Conservation (phyloP, 306 rosid species). For the Quercus bicolor region DNA sequence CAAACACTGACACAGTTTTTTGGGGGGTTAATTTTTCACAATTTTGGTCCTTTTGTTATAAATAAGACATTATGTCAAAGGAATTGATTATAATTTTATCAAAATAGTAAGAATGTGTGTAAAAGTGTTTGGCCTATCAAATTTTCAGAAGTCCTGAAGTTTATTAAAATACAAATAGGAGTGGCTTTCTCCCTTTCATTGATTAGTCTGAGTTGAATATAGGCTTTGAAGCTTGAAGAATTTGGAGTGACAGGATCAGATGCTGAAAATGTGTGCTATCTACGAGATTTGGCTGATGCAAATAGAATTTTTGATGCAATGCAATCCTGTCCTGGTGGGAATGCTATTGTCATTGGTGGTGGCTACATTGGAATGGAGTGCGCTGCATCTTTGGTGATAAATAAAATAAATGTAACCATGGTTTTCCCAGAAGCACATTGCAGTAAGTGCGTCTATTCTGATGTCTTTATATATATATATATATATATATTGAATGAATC, state of each 20-base stretch:
- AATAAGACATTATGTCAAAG: not conserved
- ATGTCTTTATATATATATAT: no score
- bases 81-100: not conserved
- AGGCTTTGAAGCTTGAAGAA: constrained; percentile 95
- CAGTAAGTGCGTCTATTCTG: constrained; percentile 51
- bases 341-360: constrained; percentile 96
- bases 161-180: not conserved
- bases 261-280: constrained; percentile 90
- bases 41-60: not conserved
- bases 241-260: constrained; percentile 93
- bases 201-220: constrained; percentile 8
- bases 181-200: not conserved
- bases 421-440: constrained; percentile 98
- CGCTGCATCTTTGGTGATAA: constrained; percentile 92
- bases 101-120: not conserved
- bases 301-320: constrained; percentile 59
- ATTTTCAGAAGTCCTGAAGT: not conserved
- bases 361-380: constrained; percentile 99
- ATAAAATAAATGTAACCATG: constrained; percentile 81
- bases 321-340: constrained; percentile 68
- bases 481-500: not conserved
- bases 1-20: not conserved
- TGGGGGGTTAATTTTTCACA: not conserved
- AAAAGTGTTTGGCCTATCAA: not conserved
- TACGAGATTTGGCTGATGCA: constrained; percentile 81